phyloP scores from a whole-genome alignment of 768 basidiomycete genomes.

The Omphalotus guepiniiformis region DNA sequence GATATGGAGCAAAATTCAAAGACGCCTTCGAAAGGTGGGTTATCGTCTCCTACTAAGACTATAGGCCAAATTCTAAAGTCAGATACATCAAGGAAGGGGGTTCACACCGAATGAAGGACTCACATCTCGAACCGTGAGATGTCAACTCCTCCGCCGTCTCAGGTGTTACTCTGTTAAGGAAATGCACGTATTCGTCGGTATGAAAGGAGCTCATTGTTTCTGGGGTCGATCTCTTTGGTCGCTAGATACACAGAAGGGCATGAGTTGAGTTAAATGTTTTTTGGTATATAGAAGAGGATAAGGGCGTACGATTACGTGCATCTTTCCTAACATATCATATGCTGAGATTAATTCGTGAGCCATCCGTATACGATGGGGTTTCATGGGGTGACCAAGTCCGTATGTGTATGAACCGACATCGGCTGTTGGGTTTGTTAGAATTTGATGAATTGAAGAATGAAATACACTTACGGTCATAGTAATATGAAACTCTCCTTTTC shows the following conservation, averaged over 20 bases:
- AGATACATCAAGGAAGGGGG: background rate
- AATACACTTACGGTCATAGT: too few species aligned
- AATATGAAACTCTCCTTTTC: too few species aligned
- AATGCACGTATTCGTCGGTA: slow-evolving; percentile 97
- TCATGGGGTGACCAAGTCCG: slow-evolving; percentile 90
- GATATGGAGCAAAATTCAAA: slow-evolving; percentile 98
- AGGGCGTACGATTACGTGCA: slow-evolving; percentile 79
- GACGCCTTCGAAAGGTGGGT: slow-evolving; percentile 93
- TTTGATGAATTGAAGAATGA: too few species aligned
- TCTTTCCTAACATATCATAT: slow-evolving; percentile 91
- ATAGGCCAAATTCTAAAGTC: background rate
- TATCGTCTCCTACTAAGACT: slow-evolving; percentile 69
- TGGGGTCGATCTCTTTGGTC: slow-evolving; percentile 64
- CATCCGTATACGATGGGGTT: slow-evolving; percentile 92
- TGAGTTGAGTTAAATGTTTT: background rate
- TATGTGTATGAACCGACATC: slow-evolving; percentile 76
- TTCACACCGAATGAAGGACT: slow-evolving; percentile 22
- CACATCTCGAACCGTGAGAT: slow-evolving; percentile 81
- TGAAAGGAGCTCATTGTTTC: slow-evolving; percentile 91
- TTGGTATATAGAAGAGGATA: background rate
- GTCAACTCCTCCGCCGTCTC: slow-evolving; percentile 88
- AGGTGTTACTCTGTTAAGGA: slow-evolving; percentile 82
- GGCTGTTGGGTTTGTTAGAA: too few species aligned
- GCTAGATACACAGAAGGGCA: slow-evolving; percentile 44
- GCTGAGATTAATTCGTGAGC: slow-evolving; percentile 88